Conservation (phyloP, 352 stramenopile genomes). For the Phytopythium helicoides region DNA sequence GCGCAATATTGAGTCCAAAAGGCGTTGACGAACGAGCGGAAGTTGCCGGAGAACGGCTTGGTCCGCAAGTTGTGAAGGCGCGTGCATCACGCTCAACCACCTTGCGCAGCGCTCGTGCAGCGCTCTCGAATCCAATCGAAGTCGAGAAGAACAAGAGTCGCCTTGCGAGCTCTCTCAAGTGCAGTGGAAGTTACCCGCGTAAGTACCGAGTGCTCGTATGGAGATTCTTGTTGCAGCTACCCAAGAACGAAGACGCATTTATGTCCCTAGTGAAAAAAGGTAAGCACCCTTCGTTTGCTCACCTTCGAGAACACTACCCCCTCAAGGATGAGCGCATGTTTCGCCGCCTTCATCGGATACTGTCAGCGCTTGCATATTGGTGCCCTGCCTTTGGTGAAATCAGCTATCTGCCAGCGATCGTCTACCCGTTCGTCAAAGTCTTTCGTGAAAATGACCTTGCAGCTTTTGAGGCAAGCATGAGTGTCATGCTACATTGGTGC, state of each 20-base stretch:
- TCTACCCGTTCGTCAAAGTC: slow-evolving; percentile 89
- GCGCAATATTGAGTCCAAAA: neutral
- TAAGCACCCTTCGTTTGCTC: slow-evolving; percentile 64
- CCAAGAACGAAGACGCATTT: slow-evolving; percentile 84
- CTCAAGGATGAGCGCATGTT: slow-evolving; percentile 73
- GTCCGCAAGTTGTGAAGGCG: neutral
- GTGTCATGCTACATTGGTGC: slow-evolving; percentile 87
- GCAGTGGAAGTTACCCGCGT: slow-evolving; percentile 70
- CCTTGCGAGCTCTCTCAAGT: slow-evolving; percentile 59
- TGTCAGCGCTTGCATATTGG: slow-evolving; percentile 89
- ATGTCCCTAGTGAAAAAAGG: slow-evolving; percentile 69
- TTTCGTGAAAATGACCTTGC: slow-evolving; percentile 86
- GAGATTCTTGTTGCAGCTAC: slow-evolving; percentile 80
- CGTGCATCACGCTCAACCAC: neutral
- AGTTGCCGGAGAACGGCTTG: too few relatives aligned
- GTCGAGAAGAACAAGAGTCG: slow-evolving; percentile 62
- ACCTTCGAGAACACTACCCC: slow-evolving; percentile 75
- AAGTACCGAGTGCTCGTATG: slow-evolving; percentile 86
- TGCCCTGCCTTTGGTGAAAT: slow-evolving; percentile 89
- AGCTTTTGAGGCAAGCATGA: slow-evolving; percentile 87
- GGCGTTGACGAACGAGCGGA: neutral
- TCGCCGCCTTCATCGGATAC: slow-evolving; percentile 69
- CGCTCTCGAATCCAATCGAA: slow-evolving; percentile 15
- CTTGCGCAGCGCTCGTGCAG: neutral
- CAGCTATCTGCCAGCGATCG: slow-evolving; percentile 74